phyloP scores from a whole-genome alignment of 1,139 yeast species.

The Torulaspora pretoriensis region DNA sequence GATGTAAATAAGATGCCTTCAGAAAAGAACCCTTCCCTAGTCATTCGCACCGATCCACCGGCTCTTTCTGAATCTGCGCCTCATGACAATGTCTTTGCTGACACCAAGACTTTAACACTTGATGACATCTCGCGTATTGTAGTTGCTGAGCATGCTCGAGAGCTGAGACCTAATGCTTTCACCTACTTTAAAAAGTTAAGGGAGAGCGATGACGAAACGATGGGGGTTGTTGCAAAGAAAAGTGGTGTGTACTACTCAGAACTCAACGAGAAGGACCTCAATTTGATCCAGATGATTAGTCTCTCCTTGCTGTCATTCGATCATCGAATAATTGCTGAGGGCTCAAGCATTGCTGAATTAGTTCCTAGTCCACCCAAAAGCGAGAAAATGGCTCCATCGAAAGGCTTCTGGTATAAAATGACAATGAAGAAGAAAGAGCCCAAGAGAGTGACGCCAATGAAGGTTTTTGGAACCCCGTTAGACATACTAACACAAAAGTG shows the following conservation, averaged over 20 bases:
- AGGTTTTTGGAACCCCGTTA: constrained; percentile 79
- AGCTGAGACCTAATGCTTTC: constrained; percentile 51
- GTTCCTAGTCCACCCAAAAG: constrained; percentile 18
- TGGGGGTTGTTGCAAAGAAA: constrained; percentile 21
- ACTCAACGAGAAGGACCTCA: constrained; percentile 49
- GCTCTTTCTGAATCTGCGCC: constrained; percentile 3
- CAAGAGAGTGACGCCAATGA: constrained; percentile 19
- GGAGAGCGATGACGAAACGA: constrained; percentile 30
- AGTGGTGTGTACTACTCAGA: constrained; percentile 65
- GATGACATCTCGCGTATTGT: constrained; percentile 97
- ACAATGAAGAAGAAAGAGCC: constrained; percentile 38
- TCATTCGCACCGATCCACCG: constrained; percentile 31
- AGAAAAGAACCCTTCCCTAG: constrained; percentile 18
- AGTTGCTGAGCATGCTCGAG: constrained; percentile 95
- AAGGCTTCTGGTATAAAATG: constrained; percentile 71
- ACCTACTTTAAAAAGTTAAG: constrained; percentile 35
- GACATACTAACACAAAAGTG: constrained; percentile 65
- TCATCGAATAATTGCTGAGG: constrained; percentile 16
- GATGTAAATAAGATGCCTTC: constrained; percentile 16
- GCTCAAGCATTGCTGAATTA: constrained; percentile 14
- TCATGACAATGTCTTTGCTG: constrained; percentile 60
- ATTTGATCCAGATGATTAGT: constrained; percentile 56
- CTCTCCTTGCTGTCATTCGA: constrained; percentile 36
- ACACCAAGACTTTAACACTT: constrained; percentile 80
- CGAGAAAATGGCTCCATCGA: constrained; percentile 19